Conservation (phyloP, 192 early-diverging fungal genomes). For the Backusella sp. region DNA sequence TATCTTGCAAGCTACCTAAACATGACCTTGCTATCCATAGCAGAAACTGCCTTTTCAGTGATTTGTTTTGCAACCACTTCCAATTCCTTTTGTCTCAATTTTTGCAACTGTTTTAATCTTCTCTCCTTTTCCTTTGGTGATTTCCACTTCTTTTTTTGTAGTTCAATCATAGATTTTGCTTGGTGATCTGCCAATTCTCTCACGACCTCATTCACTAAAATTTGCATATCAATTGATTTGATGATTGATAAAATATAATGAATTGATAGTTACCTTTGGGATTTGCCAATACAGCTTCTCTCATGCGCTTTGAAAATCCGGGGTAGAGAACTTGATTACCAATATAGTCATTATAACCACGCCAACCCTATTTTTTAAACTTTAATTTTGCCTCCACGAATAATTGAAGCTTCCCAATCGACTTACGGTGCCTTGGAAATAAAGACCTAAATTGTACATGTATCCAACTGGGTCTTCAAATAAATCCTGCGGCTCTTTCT, state of each 20-base stretch:
- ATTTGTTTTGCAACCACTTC: conserved; percentile 53
- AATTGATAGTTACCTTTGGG: conserved; percentile 42
- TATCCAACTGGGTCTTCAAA: conserved; percentile 72
- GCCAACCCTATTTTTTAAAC: conserved; percentile 63
- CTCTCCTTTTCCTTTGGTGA: background rate
- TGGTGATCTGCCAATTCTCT: conserved; percentile 31
- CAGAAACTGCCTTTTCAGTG: conserved; percentile 57
- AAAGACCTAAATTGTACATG: conserved; percentile 56
- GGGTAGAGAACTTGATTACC: conserved; percentile 68
- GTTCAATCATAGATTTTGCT: conserved; percentile 29
- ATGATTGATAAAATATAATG: background rate
- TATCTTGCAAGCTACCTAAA: conserved; percentile 47
- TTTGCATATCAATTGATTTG: background rate
- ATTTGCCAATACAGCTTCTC: conserved; percentile 54
- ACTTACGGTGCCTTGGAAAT: conserved; percentile 59
- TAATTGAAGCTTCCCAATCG: background rate
- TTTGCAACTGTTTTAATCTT: conserved; percentile 10
- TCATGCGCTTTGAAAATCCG: conserved; percentile 65
- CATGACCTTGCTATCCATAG: conserved; percentile 61
- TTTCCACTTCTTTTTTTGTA: conserved; percentile 22
- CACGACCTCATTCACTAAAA: conserved; percentile 33
- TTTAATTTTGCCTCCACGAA: background rate
- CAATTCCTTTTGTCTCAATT: conserved; percentile 42
- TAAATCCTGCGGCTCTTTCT: conserved; percentile 52
- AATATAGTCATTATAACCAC: conserved; percentile 75